Conservation (phyloP, 2,329 filamentous ascomycete genomes). For the Claviceps fusiformis region DNA sequence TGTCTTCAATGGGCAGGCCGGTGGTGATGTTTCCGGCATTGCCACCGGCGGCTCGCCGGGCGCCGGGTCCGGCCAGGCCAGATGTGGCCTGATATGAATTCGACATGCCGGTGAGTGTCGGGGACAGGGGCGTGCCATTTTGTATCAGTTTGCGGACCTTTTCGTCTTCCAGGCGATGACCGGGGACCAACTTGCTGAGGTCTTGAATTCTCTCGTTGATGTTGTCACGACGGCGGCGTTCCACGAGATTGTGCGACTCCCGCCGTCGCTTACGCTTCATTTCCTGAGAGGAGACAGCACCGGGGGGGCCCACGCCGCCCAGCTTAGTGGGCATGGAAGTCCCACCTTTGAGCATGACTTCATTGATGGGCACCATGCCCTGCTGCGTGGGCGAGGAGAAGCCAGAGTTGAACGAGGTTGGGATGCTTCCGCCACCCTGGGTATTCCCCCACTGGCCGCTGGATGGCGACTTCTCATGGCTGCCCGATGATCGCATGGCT, state of each 20-base stretch:
- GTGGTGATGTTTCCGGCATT: slow-evolving; percentile 73
- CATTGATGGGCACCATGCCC: slow-evolving; percentile 65
- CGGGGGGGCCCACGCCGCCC: slow-evolving; percentile 26
- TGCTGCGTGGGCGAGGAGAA: slow-evolving; percentile 69
- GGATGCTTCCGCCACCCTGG: slow-evolving; percentile 59
- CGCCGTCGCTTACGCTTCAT: slow-evolving; percentile 83
- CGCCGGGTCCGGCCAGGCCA: slow-evolving; percentile 71
- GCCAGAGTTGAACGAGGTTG: slow-evolving; percentile 78
- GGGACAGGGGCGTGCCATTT: slow-evolving; percentile 81
- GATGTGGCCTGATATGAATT: slow-evolving; percentile 70
- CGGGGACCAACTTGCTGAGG: slow-evolving; percentile 80
- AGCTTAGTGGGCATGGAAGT: slow-evolving; percentile 86
- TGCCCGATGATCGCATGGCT: slow-evolving; percentile 57
- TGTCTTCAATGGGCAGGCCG: slow-evolving; percentile 84
- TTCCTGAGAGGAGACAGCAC: slow-evolving; percentile 65
- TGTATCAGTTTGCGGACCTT: slow-evolving; percentile 91
- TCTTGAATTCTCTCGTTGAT: slow-evolving; percentile 99
- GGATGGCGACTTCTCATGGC: slow-evolving; percentile 73
- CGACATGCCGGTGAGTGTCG: slow-evolving; percentile 58
- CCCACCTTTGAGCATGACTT: slow-evolving; percentile 77
- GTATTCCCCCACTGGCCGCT: slow-evolving; percentile 74
- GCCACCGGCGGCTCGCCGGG: slow-evolving; percentile 62
- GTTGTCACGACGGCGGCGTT: slow-evolving; percentile 87
- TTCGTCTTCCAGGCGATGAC: slow-evolving; percentile 88
- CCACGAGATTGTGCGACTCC: slow-evolving; percentile 92